phyloP scores from a whole-genome alignment of 2,329 filamentous ascomycete genomes.

The Exophiala phaeomuriformis region DNA sequence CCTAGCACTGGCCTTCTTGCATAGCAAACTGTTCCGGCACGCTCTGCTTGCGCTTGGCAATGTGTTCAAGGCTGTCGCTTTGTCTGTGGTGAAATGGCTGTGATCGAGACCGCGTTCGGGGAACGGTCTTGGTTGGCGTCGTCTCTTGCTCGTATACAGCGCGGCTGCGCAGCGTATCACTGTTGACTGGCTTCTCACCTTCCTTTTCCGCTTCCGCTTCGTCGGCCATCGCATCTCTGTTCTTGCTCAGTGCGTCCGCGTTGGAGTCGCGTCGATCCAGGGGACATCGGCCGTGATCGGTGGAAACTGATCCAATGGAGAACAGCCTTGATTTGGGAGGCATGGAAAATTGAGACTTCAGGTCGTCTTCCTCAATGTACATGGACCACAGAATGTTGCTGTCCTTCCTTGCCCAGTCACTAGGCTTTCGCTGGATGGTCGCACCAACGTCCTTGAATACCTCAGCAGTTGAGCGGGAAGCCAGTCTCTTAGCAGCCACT shows the following conservation, averaged over 20 bases:
- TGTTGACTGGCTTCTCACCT: background rate
- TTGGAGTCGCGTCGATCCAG: slow-evolving; percentile 9
- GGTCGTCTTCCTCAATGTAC: slow-evolving; percentile 18
- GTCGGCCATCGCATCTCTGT: background rate
- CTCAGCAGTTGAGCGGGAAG: background rate
- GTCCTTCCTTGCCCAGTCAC: slow-evolving; percentile 15
- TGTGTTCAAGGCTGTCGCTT: slow-evolving; percentile 2
- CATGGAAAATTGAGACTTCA: slow-evolving; percentile 13
- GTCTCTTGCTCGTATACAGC: slow-evolving; percentile 1
- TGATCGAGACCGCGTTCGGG: slow-evolving; percentile 5
- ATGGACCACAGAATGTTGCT: slow-evolving; percentile 17
- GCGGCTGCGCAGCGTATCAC: background rate
- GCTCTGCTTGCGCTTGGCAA: slow-evolving; percentile 7
- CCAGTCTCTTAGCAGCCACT: background rate
- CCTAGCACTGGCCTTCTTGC: background rate
- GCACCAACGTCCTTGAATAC: background rate
- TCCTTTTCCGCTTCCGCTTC: background rate
- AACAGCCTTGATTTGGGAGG: slow-evolving; percentile 17
- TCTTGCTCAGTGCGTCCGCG: background rate
- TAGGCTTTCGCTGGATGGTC: slow-evolving; percentile 2
- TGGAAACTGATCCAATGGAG: slow-evolving; percentile 17
- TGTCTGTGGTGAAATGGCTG: slow-evolving; percentile 4
- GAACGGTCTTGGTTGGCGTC: slow-evolving; percentile 7
- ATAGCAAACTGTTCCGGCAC: background rate
- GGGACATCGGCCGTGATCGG: slow-evolving; percentile 13